These are phyloP conservation scores for Bryoerythrophyllum caledonicum DNA, from an alignment of 225 moss, liverwort and hornwort genomes.

Conservation along the genomic window DNA sequence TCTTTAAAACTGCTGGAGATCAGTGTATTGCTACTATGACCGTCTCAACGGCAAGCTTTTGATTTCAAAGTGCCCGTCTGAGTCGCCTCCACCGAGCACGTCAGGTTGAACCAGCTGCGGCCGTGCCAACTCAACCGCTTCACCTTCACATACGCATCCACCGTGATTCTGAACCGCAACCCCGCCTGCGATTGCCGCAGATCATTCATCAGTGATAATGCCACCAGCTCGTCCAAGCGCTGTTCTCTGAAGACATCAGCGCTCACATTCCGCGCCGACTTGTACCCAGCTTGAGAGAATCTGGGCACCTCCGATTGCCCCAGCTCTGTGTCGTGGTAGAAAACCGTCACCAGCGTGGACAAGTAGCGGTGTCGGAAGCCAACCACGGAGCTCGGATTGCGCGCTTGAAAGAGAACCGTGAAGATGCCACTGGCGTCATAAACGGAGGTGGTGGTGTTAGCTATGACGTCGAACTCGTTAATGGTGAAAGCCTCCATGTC, in stretches of 20 bases:
- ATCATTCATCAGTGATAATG: background rate
- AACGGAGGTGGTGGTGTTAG: background rate
- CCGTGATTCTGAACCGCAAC: background rate
- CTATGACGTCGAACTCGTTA: background rate
- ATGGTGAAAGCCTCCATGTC: background rate
- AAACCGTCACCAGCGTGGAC: background rate
- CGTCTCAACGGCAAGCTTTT: background rate
- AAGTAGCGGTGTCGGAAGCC: background rate
- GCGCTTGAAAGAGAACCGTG: background rate
- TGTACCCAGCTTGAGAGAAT: background rate
- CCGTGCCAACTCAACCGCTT: background rate
- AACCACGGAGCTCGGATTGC: background rate
- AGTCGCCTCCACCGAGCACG: conserved; percentile 2
- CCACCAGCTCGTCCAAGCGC: background rate
- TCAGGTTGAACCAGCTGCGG: conserved; percentile 3
- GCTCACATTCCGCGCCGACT: background rate
- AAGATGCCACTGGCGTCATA: background rate
- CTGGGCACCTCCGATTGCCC: conserved; percentile 1
- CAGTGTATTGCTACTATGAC: background rate
- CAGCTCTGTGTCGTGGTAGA: background rate
- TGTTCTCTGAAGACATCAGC: background rate
- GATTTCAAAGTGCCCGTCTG: background rate
- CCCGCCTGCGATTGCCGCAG: background rate
- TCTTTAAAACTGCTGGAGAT: too few relatives aligned
- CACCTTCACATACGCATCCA: conserved; percentile 8